Conservation (phyloP, 2,329 filamentous ascomycete species). For the Ophiostoma triangulosporum region DNA sequence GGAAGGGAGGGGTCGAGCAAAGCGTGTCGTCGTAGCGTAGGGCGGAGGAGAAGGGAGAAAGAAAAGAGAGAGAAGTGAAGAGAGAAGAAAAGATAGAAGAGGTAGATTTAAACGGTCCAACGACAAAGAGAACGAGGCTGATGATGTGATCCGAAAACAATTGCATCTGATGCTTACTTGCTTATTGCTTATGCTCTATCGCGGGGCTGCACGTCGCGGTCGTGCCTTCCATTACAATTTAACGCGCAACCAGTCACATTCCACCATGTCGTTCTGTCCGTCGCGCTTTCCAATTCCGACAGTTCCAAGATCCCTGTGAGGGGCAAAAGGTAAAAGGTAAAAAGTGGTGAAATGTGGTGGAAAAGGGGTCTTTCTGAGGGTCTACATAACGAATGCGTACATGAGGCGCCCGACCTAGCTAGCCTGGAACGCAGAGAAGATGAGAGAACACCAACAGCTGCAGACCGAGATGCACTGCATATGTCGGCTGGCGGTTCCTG, state of each 20-base stretch:
- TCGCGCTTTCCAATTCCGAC: not conserved
- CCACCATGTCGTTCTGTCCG: not conserved
- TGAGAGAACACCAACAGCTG: too few relatives aligned
- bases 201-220: not conserved
- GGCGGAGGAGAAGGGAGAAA: not conserved
- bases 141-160: too few relatives aligned
- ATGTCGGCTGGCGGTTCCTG: too few relatives aligned
- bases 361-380: not conserved
- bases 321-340: not conserved
- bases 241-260: not conserved
- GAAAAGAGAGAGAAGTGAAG: not conserved
- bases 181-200: not conserved
- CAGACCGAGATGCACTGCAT: too few relatives aligned
- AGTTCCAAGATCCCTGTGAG: not conserved
- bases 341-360: too few relatives aligned
- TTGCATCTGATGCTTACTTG: not conserved
- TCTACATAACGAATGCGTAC: too few relatives aligned
- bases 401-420: too few relatives aligned
- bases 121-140: not conserved
- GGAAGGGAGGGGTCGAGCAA: not conserved
- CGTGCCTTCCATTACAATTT: not conserved
- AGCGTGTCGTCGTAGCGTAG: not conserved
- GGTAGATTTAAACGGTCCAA: not conserved
- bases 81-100: not conserved
- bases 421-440: too few relatives aligned